Percentiles rank a stretch among this genome's conserved stretches.
These are phyloP conservation scores for Aegilops longissima DNA, from an alignment of 176 grass and related monocot species.

Conservation along the genomic window DNA sequence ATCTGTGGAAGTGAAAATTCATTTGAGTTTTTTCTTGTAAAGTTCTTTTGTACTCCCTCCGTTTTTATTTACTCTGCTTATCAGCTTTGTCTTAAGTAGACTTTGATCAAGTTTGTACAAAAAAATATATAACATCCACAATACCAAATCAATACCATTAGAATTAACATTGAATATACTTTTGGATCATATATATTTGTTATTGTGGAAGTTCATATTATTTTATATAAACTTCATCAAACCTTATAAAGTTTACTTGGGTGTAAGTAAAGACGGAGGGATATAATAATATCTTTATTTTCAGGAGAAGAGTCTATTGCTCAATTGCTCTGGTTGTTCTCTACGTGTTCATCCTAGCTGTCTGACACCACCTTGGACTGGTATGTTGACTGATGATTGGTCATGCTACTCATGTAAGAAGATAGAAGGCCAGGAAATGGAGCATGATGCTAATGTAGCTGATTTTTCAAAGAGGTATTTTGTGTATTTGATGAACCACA, in stretches of 20 bases:
- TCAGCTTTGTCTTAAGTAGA: too few relatives aligned
- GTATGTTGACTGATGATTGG: conserved; percentile 80
- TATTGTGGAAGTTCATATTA: too few relatives aligned
- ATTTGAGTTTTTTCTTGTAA: conserved; percentile 11
- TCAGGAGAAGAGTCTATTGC: conserved; percentile 84
- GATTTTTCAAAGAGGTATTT: conserved; percentile 81
- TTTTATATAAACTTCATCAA: too few relatives aligned
- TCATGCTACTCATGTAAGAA: conserved; percentile 88
- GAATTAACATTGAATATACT: too few relatives aligned
- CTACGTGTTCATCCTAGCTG: conserved; percentile 83
- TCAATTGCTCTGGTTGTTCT: conserved; percentile 94
- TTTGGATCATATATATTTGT: too few relatives aligned
- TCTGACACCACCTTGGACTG: conserved; percentile 93
- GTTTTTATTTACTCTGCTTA: too few relatives aligned
- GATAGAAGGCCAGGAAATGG: conserved; percentile 63
- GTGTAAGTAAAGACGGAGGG: too few relatives aligned
- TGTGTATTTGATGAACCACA: conserved; percentile 16
- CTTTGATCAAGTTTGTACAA: too few relatives aligned
- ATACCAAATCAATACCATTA: too few relatives aligned
- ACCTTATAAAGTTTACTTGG: too few relatives aligned
- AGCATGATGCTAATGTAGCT: conserved; percentile 75
- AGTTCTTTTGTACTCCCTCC: neutral
- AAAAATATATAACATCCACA: too few relatives aligned
- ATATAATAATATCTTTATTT: conserved; percentile 23
- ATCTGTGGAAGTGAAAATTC: neutral